Percentiles rank a stretch among this genome's conserved stretches.
Evolutionary conservation across 768 basidiomycete genomes (phyloP).

Genomic region (Suillus subluteus): DNA sequence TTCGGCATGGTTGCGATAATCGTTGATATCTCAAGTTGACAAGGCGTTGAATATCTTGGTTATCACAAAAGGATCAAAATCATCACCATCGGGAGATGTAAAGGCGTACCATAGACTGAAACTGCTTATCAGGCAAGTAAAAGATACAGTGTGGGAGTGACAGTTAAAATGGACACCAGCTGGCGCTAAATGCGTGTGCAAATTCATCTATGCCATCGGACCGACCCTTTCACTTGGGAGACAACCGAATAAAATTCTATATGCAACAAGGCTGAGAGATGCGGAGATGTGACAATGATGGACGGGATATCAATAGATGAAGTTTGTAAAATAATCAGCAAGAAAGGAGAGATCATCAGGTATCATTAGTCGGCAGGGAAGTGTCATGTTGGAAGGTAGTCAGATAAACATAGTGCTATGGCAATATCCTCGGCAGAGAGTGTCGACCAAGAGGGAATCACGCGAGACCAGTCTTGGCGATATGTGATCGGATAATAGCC

Average conservation of each 20-base stretch:
- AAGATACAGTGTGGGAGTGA: background rate
- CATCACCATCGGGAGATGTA: background rate
- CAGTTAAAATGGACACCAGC: no score
- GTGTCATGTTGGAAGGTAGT: conserved; percentile 8
- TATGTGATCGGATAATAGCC: conserved; percentile 68
- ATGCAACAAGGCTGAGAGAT: conserved; percentile 5
- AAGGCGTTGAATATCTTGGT: background rate
- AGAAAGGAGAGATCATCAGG: conserved; percentile 5
- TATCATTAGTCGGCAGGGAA: conserved; percentile 7
- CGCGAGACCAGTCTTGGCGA: conserved; percentile 53
- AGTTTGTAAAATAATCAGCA: conserved; percentile 3
- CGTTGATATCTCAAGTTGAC: background rate
- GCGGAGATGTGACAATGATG: background rate
- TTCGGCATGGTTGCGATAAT: background rate
- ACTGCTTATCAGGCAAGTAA: background rate
- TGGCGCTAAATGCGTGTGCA: conserved; percentile 10
- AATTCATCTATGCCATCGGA: conserved; percentile 7
- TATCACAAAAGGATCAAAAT: background rate
- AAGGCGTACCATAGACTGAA: background rate
- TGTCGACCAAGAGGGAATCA: conserved; percentile 13
- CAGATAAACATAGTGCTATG: conserved; percentile 9
- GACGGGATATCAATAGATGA: conserved; percentile 8
- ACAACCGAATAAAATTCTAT: conserved; percentile 5
- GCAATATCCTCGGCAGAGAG: background rate
- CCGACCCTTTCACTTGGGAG: background rate